Conservation (phyloP, 306 rosid genomes). For the Medicago lupulina region DNA sequence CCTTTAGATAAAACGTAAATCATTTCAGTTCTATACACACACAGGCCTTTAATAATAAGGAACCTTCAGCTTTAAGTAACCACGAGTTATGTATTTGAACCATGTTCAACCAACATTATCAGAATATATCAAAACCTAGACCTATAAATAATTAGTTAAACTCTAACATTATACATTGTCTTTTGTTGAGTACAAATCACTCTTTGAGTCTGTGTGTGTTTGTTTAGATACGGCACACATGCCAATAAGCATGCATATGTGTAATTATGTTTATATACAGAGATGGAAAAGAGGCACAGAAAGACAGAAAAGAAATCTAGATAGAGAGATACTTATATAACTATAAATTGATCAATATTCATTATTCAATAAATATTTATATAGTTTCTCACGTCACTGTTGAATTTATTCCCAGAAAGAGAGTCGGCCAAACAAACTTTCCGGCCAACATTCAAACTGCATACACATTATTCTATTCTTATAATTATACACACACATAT, state of each 20-base stretch:
- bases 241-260: conserved; percentile 45
- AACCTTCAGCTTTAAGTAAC: conserved; percentile 38
- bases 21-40: conserved; percentile 13
- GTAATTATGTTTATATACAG: conserved; percentile 43
- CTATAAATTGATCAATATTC: conserved; percentile 18
- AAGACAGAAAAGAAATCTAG: conserved; percentile 27
- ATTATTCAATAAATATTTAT: conserved; percentile 30
- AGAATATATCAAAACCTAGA: conserved; percentile 32
- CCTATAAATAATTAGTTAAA: not conserved
- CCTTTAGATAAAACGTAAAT: not conserved
- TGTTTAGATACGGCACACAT: conserved; percentile 40
- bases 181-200: conserved; percentile 42
- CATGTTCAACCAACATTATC: not conserved
- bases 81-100: conserved; percentile 24
- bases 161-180: not conserved
- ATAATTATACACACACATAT: not conserved
- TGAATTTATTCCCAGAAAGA: conserved; percentile 57
- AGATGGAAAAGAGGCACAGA: conserved; percentile 32
- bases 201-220: conserved; percentile 17
- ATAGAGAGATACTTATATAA: conserved; percentile 7
- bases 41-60: not conserved
- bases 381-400: conserved; percentile 66
- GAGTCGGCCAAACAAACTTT: conserved; percentile 77
- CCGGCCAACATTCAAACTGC: conserved; percentile 61
- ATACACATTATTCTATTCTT: conserved; percentile 45